Conservation (phyloP, 352 stramenopile species). For the Pythium sukuiense region DNA sequence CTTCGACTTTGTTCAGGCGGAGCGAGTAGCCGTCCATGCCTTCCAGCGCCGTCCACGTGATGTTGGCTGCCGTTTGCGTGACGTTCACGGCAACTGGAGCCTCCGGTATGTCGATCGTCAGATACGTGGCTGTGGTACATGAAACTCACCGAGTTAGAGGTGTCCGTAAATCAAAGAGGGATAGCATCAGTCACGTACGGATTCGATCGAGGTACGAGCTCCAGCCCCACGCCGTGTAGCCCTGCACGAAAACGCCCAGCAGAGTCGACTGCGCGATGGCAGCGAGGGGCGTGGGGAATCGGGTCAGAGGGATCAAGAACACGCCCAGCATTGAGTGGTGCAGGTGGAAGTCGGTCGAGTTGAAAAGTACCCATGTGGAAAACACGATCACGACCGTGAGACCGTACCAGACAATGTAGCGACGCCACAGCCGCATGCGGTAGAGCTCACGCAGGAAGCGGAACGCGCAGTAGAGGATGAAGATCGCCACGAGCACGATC, state of each 20-base stretch:
- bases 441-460: constrained; percentile 53
- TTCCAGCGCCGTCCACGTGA: constrained; percentile 52
- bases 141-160: neutral
- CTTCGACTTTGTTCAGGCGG: constrained; percentile 70
- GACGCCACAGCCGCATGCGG: constrained; percentile 36
- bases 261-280: constrained; percentile 49
- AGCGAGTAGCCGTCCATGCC: constrained; percentile 71
- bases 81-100: constrained; percentile 42
- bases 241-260: constrained; percentile 69
- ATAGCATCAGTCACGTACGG: constrained; percentile 37
- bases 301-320: constrained; percentile 67
- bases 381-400: constrained; percentile 34
- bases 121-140: constrained; percentile 53
- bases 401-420: constrained; percentile 38
- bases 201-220: constrained; percentile 59
- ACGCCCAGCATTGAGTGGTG: constrained; percentile 77
- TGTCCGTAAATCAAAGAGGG: neutral
- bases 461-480: constrained; percentile 34
- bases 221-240: constrained; percentile 79
- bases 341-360: constrained; percentile 63
- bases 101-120: constrained; percentile 47
- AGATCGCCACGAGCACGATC: constrained; percentile 37
- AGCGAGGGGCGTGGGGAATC: constrained; percentile 55
- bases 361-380: constrained; percentile 57
- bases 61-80: constrained; percentile 34